phyloP scores from a whole-genome alignment of 2,329 filamentous ascomycete genomes.

The Alternaria panax region DNA sequence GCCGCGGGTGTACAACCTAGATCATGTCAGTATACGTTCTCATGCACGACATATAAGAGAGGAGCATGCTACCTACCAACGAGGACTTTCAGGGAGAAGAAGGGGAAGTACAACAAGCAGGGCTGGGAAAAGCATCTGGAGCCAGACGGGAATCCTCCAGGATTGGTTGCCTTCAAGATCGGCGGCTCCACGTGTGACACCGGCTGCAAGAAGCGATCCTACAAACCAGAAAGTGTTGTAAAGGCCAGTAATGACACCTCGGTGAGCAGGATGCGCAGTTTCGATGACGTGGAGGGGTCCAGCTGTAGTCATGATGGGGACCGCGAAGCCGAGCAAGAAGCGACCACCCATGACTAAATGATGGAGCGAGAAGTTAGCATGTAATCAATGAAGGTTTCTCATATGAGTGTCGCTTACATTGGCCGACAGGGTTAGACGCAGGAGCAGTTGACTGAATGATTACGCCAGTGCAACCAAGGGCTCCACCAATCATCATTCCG shows the following conservation, averaged over 20 bases:
- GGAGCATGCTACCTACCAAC: background rate
- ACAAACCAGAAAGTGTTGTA: slow-evolving; percentile 57
- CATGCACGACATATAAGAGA: background rate
- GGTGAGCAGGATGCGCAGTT: slow-evolving; percentile 65
- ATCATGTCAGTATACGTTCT: background rate
- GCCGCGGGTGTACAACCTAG: slow-evolving; percentile 64
- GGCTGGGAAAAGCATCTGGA: slow-evolving; percentile 37
- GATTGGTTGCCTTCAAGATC: slow-evolving; percentile 24
- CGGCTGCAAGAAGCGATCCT: slow-evolving; percentile 43
- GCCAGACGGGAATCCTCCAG: slow-evolving; percentile 36
- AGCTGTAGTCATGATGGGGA: slow-evolving; percentile 63
- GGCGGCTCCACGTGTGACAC: slow-evolving; percentile 33
- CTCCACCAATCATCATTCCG: slow-evolving; percentile 62
- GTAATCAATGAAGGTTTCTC: background rate
- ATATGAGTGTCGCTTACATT: slow-evolving; percentile 40
- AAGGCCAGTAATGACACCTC: slow-evolving; percentile 56
- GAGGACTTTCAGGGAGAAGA: slow-evolving; percentile 62
- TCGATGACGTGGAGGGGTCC: slow-evolving; percentile 68
- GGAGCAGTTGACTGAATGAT: slow-evolving; percentile 57
- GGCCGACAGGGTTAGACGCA: slow-evolving; percentile 47
- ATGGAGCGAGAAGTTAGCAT: background rate
- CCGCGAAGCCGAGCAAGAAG: slow-evolving; percentile 67
- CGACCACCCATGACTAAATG: slow-evolving; percentile 60
- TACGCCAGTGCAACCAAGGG: slow-evolving; percentile 58
- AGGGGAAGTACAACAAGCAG: slow-evolving; percentile 57